Evolutionary conservation across 306 rosid species (phyloP), one percentile per base, ranked within the genome.

Genomic region (Fagus crenata): DNA sequence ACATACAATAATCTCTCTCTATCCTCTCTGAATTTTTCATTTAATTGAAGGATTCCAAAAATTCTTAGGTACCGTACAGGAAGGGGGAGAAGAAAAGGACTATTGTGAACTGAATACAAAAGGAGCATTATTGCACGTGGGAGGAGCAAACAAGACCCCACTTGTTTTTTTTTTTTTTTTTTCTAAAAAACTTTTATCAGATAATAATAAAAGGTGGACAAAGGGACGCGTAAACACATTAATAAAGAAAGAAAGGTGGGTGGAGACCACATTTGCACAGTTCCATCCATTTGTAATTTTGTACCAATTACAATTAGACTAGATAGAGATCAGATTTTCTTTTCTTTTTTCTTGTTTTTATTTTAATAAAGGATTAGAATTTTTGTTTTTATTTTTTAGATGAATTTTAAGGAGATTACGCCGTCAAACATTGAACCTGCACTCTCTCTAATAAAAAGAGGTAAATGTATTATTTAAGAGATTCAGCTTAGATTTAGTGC

Each of bases 111-210:
- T 55, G 77, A 71, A 76, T 28, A 75, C 49, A 69, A 53, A 72
- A 49, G 83, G 72, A 87, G 86, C 84, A 88, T 86, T 81, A 87
- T 89, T 86, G 89, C 93, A 91, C 87, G 96, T 89, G 91, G 85
- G 70, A 87, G 79, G 79, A 84, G 86, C 84, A 53, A 41, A 67
- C 73, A 72, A 53, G 84, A 61, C 81, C 83, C 81, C 67, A 49
- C 80, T 35, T 33, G 4, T 13, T 9, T 2, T 9, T 37, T 0
- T 35, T 5, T 17, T 31, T 49, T 18, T 35, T 28, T 8, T 31
- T 39, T 54, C 37, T n/a, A 53, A 22, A 18, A 15, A 4, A 37
- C 39, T 8, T 54, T 37, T 32, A 18, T 17, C 0, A 54, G 39
- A 41, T 49, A 54, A 75, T 9, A 58, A 73, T 22, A 67, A 81